Percentiles rank a stretch among this genome's conserved stretches.
Conservation (phyloP, 495 filamentous ascomycete genomes). For the Trypethelium eluteriae region DNA sequence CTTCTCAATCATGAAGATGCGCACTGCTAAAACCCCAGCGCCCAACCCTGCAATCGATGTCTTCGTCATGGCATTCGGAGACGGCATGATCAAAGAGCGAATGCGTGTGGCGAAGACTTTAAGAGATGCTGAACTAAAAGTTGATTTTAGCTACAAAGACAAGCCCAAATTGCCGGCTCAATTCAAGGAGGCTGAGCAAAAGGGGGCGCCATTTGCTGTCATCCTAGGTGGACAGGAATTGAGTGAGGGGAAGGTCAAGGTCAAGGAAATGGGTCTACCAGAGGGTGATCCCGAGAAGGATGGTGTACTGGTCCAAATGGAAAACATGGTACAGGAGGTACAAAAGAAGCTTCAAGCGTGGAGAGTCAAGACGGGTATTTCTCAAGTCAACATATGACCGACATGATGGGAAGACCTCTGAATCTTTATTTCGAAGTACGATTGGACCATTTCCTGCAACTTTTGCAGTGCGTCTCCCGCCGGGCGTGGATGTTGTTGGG, state of each 20-base stretch:
- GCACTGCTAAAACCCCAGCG: conserved; percentile 47
- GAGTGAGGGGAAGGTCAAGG: conserved; percentile 62
- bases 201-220: conserved; percentile 62
- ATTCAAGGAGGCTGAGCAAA: conserved; percentile 70
- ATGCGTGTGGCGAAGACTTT: conserved; percentile 64
- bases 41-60: conserved; percentile 61
- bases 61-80: conserved; percentile 88
- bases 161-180: conserved; percentile 73
- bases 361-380: conserved; percentile 6
- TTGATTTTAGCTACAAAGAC: conserved; percentile 70
- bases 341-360: conserved; percentile 35
- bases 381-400: background rate
- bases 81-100: conserved; percentile 69
- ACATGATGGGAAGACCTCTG: too few relatives aligned
- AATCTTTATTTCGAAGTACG: too few relatives aligned
- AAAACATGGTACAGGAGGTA: conserved; percentile 56
- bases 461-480: too few relatives aligned
- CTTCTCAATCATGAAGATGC: conserved; percentile 78
- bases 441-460: too few relatives aligned
- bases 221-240: conserved; percentile 78
- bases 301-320: conserved; percentile 60
- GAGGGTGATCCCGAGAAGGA: conserved; percentile 82
- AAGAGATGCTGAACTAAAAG: conserved; percentile 76
- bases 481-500: too few relatives aligned
- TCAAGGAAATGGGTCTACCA: conserved; percentile 76